Evolutionary conservation across 371 early-diverging fungal species (phyloP).

Genomic region (Mortierella sp.): DNA sequence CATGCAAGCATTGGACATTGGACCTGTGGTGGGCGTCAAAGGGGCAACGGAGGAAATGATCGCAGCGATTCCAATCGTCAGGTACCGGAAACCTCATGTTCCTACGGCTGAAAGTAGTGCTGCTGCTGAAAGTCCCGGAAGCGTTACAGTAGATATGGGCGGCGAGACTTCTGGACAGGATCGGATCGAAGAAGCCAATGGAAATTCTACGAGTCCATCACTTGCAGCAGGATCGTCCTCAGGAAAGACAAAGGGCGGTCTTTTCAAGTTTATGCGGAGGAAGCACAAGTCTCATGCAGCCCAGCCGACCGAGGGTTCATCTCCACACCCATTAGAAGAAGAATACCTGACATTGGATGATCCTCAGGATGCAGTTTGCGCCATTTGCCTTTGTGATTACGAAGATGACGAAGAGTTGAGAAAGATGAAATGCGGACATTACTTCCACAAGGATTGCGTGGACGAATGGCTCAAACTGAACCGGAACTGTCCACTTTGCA

Average conservation of each 20-base stretch:
- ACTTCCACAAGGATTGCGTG: conserved; percentile 89
- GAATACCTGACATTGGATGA: conserved; percentile 47
- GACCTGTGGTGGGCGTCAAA: conserved; percentile 70
- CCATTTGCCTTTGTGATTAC: conserved; percentile 73
- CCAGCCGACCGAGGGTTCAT: not conserved
- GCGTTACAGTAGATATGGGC: conserved; percentile 10
- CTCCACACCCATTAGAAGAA: not conserved
- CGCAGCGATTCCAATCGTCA: conserved; percentile 61
- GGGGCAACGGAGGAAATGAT: conserved; percentile 72
- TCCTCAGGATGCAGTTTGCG: conserved; percentile 59
- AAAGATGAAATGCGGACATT: conserved; percentile 77
- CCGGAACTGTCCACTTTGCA: conserved; percentile 58
- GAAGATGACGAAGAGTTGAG: conserved; percentile 73
- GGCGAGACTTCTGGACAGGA: not conserved
- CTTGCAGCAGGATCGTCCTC: not conserved
- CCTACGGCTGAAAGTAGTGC: not conserved
- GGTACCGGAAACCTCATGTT: conserved; percentile 32
- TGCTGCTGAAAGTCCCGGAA: not conserved
- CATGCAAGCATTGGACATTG: conserved; percentile 51
- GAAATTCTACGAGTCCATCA: conserved; percentile 1
- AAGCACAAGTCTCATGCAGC: conserved; percentile 10
- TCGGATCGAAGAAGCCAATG: too few relatives aligned
- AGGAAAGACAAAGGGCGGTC: conserved; percentile 10
- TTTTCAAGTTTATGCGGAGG: conserved; percentile 14
- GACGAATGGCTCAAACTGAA: conserved; percentile 77